Evolutionary conservation across 2,329 filamentous ascomycete species (phyloP).

Genomic region (Colletotrichum sp.): DNA sequence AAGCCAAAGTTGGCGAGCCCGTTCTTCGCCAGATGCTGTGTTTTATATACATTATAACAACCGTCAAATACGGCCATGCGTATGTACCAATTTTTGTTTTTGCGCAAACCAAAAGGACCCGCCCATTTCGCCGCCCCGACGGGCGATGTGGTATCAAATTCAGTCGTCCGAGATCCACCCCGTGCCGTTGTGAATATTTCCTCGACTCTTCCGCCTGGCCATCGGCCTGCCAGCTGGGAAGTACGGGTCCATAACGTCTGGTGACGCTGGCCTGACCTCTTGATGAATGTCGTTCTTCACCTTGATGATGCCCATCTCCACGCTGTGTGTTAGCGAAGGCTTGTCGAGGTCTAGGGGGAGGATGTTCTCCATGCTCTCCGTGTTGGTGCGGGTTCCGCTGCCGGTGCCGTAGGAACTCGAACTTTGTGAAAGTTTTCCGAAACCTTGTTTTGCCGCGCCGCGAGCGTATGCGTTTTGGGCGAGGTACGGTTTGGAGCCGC

Average conservation of each 20-base stretch:
- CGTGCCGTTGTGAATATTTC: background rate
- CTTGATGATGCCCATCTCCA: slow-evolving; percentile 19
- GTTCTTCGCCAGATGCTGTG: background rate
- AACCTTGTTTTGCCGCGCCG: background rate
- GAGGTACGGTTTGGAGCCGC: slow-evolving; percentile 5
- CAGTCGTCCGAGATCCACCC: slow-evolving; percentile 11
- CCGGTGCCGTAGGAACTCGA: slow-evolving; percentile 1
- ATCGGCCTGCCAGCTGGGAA: slow-evolving; percentile 12
- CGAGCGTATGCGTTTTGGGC: slow-evolving; percentile 7
- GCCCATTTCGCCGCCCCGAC: background rate
- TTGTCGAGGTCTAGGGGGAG: slow-evolving; percentile 3
- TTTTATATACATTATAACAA: slow-evolving; percentile 8
- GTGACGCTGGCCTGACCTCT: background rate
- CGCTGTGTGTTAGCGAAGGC: slow-evolving; percentile 8
- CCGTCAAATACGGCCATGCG: background rate
- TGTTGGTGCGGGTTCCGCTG: background rate
- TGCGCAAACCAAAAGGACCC: background rate
- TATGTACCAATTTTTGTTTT: background rate
- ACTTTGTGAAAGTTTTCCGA: slow-evolving; percentile 3
- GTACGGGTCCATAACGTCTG: slow-evolving; percentile 12
- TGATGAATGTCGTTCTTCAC: slow-evolving; percentile 1
- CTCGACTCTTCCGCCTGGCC: background rate
- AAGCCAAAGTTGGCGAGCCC: background rate
- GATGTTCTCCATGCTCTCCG: slow-evolving; percentile 17
- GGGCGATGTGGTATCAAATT: background rate